These are phyloP conservation scores for Chalciporus piperatoides DNA, from an alignment of 1,284 basidiomycete species.

Conservation along the genomic window DNA sequence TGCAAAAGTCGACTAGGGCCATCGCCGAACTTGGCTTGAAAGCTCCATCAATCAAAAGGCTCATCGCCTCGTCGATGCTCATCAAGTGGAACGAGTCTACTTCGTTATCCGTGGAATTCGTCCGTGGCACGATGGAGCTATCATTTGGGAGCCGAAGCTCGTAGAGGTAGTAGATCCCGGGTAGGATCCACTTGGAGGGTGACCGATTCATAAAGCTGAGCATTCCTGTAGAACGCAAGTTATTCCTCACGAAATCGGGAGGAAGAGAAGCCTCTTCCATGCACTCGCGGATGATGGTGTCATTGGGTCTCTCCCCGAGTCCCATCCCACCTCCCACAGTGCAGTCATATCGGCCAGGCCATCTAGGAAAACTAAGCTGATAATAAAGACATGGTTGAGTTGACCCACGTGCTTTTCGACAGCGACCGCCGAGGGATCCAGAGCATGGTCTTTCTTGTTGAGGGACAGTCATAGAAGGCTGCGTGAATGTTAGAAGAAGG, in stretches of 20 bases:
- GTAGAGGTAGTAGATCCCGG: constrained; percentile 42
- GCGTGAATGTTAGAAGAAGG: background rate
- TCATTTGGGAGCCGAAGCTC: constrained; percentile 39
- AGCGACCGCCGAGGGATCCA: constrained; percentile 42
- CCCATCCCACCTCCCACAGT: constrained; percentile 43
- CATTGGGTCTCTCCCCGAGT: constrained; percentile 34
- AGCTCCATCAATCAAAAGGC: constrained; percentile 36
- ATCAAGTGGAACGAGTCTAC: constrained; percentile 42
- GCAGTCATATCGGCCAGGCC: constrained; percentile 41
- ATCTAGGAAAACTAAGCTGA: constrained; percentile 25
- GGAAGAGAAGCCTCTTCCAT: constrained; percentile 41
- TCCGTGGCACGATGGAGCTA: constrained; percentile 31
- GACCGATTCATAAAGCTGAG: constrained; percentile 40
- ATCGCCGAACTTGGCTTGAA: constrained; percentile 57
- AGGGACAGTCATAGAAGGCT: constrained; percentile 25
- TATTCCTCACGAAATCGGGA: constrained; percentile 29
- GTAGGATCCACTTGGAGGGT: constrained; percentile 39
- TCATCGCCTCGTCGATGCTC: constrained; percentile 35
- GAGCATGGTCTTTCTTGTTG: constrained; percentile 27
- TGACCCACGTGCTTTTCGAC: constrained; percentile 39
- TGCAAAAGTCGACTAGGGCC: constrained; percentile 50
- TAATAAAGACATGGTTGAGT: background rate
- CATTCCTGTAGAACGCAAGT: constrained; percentile 34
- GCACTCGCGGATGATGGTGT: constrained; percentile 39
- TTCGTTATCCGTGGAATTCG: constrained; percentile 40